Conservation (phyloP, 31 red algal genomes). For the Odonthalia washingtoniensis region DNA sequence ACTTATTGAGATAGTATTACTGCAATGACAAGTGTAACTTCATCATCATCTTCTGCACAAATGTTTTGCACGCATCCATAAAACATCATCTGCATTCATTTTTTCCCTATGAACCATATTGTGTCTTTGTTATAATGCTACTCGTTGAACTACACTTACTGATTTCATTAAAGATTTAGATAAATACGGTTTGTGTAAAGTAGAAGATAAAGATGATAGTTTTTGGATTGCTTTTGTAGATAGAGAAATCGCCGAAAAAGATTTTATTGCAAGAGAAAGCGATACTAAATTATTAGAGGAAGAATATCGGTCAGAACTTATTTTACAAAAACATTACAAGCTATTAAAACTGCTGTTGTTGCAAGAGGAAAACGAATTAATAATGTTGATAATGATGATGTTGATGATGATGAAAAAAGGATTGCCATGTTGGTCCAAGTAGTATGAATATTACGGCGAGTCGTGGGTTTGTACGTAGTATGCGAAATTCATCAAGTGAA, state of each 20-base stretch:
- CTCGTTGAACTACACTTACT: conserved; percentile 86
- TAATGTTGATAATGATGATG: neutral
- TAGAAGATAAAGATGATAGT: conserved; percentile 83
- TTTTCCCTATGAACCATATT: too few relatives aligned
- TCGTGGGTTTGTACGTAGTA: neutral
- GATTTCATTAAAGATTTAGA: conserved; percentile 89
- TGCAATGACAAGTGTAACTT: too few relatives aligned
- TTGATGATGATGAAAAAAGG: neutral
- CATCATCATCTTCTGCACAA: too few relatives aligned
- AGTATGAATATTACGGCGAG: neutral
- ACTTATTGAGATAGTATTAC: too few relatives aligned
- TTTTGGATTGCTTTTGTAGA: conserved; percentile 79
- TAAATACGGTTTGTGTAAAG: conserved; percentile 68
- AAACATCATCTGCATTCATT: too few relatives aligned
- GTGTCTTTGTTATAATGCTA: too few relatives aligned
- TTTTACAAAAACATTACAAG: conserved; percentile 37
- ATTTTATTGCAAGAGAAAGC: conserved; percentile 46
- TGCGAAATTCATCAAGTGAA: neutral
- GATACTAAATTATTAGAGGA: conserved; percentile 34
- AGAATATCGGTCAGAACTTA: conserved; percentile 61
- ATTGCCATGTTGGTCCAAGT: neutral
- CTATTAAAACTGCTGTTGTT: neutral
- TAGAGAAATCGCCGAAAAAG: conserved; percentile 60
- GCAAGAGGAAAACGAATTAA: conserved; percentile 8
- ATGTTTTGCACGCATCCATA: too few relatives aligned